phyloP scores from a whole-genome alignment of 2,329 filamentous ascomycete genomes.

The Pseudocercospora macadamiae region DNA sequence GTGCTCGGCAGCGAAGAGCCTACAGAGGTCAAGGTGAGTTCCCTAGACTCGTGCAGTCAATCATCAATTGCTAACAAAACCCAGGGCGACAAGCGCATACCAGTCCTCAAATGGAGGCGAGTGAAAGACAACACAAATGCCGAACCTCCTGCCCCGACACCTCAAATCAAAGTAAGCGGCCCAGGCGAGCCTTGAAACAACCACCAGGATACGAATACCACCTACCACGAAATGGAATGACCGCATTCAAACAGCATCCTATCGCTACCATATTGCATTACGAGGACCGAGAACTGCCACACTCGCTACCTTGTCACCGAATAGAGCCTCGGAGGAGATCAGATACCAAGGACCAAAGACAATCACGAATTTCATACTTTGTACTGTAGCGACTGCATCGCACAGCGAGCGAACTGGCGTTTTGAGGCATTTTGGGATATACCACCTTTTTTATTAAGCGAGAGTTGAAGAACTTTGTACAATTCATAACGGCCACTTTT shows the following conservation, averaged over 20 bases:
- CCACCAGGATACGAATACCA: neutral
- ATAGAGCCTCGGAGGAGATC: neutral
- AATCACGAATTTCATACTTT: conserved; percentile 11
- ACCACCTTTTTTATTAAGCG: conserved; percentile 12
- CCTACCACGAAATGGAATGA: too few species aligned
- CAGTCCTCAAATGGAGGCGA: conserved; percentile 42
- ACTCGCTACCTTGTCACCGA: neutral
- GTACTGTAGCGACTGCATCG: conserved; percentile 10
- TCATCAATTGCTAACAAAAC: neutral
- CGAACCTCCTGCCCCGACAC: conserved; percentile 39
- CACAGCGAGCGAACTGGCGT: conserved; percentile 12
- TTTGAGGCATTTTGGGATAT: conserved; percentile 13
- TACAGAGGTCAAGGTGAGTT: conserved; percentile 42
- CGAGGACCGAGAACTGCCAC: neutral
- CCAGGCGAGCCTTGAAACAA: conserved; percentile 40
- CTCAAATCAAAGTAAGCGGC: conserved; percentile 44
- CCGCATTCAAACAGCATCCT: neutral
- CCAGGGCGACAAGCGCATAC: conserved; percentile 42
- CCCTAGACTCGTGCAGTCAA: neutral
- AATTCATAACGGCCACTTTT: conserved; percentile 8
- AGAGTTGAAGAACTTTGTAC: conserved; percentile 7
- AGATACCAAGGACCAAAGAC: neutral
- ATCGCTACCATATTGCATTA: neutral
- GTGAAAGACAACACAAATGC: conserved; percentile 38
- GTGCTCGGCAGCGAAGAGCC: conserved; percentile 44